Evolutionary conservation across 768 basidiomycete genomes (phyloP), one percentile per base, ranked within the genome.

Genomic region (Tylopilus intermedius): DNA sequence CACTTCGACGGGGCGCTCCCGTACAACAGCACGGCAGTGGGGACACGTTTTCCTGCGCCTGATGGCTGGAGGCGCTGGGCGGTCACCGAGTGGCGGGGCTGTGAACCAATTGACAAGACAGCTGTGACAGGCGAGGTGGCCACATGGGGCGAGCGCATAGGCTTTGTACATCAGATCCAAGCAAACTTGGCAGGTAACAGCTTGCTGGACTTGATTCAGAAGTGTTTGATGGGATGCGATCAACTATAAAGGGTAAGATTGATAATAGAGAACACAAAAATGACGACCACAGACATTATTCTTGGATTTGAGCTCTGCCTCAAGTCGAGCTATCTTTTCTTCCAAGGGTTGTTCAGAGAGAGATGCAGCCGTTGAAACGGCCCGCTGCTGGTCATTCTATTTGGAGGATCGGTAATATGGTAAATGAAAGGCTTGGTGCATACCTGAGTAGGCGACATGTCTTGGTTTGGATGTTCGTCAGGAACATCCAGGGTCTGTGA

Each of bases 41-140:
- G 73, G 77, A 54, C 67, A 75, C 7, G 68, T 74, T 69, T 69
- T 79, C 63, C 58, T 74, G 61, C 65, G 72, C 53, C 60, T 60
- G 40, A 70, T 61, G 22, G 59, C 42, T 18, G 70, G 71, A 45
- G 33, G 62, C 14, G 32, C 60, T 30, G 51, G 59, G 40, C 45
- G 62, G 54, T 60, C 64, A 45, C 62, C 70, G 3, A 64, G 46
- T 8, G 68, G 68, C 24, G 74, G 64, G 33, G 77, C 74, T 4
- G 78, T 83, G 67, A 91, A 92, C 89, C 89, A 92, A 32, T 76
- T 75, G 15, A 90, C 76, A 10, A 92, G 81, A 61, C 89, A 90
- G 14, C 68, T 63, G 54, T 89, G 79, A 60, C 88, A 90, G 3
- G 80, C 80, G 45, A 86, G 72, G 56, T 89, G 87, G 5, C 88